These are phyloP conservation scores for Dillenia suffruticosa DNA, from an alignment of 164 flowering plant genomes.

Conservation along the genomic window DNA sequence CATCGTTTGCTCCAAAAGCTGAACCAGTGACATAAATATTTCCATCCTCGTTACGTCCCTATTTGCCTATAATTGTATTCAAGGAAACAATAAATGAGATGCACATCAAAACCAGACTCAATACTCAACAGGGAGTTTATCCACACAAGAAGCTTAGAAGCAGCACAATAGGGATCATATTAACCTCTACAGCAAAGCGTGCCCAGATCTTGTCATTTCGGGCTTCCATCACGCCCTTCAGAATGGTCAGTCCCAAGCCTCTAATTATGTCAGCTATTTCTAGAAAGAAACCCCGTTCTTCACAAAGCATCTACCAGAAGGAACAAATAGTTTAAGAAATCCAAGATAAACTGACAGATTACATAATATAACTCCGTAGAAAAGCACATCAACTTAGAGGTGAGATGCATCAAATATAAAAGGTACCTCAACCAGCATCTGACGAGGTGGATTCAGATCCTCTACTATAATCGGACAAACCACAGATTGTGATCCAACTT, in stretches of 20 bases:
- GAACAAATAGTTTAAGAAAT: background rate
- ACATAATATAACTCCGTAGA: background rate
- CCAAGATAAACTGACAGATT: background rate
- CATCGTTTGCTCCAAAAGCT: slow-evolving; percentile 62
- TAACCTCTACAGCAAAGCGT: slow-evolving; percentile 83
- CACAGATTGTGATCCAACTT: slow-evolving; percentile 87
- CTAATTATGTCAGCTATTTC: slow-evolving; percentile 82
- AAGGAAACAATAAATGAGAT: background rate
- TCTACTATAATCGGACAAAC: slow-evolving; percentile 92
- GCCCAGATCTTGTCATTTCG: slow-evolving; percentile 81
- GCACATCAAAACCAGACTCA: background rate
- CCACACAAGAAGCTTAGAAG: background rate
- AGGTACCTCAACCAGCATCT: slow-evolving; percentile 93
- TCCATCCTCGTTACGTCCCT: slow-evolving; percentile 92
- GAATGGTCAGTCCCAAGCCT: slow-evolving; percentile 81
- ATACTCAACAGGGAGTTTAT: background rate
- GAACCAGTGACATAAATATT: slow-evolving; percentile 79
- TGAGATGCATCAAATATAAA: background rate
- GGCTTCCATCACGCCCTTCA: slow-evolving; percentile 83
- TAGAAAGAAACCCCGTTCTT: slow-evolving; percentile 73
- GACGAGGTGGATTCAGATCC: slow-evolving; percentile 81
- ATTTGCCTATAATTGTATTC: slow-evolving; percentile 56
- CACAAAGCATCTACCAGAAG: slow-evolving; percentile 72
- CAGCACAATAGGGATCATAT: background rate
- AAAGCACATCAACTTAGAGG: background rate